Evolutionary conservation across 2,329 filamentous ascomycete genomes (phyloP).

Genomic region (Nemania sp.): DNA sequence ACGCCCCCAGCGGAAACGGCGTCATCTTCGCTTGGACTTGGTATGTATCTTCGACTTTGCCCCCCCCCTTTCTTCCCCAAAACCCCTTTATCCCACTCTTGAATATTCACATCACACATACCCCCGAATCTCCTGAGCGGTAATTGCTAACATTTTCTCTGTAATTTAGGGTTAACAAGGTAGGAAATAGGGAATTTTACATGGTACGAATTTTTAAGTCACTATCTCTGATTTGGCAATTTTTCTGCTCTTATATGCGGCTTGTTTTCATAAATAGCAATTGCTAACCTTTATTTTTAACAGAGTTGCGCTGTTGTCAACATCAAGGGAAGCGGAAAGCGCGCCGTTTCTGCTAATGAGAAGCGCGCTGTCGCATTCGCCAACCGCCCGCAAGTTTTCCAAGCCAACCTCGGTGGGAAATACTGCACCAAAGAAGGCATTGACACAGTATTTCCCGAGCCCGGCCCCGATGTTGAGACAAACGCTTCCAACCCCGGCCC

Average conservation of each 20-base stretch:
- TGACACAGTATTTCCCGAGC: slow-evolving; percentile 67
- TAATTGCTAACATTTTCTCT: too few species aligned
- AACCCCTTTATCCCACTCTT: too few species aligned
- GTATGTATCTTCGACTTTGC: too few species aligned
- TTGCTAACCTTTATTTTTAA: too few species aligned
- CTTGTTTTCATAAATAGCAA: too few species aligned
- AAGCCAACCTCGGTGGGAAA: slow-evolving; percentile 66
- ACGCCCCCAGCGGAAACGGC: slow-evolving; percentile 58
- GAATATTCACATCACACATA: too few species aligned
- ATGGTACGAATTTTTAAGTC: too few species aligned
- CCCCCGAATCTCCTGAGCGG: too few species aligned
- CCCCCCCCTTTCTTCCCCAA: too few species aligned
- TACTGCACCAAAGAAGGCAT: slow-evolving; percentile 62
- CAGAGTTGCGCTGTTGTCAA: slow-evolving; percentile 74
- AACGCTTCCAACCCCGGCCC: slow-evolving; percentile 42
- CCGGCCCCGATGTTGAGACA: slow-evolving; percentile 58
- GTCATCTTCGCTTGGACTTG: slow-evolving; percentile 76
- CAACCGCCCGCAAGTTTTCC: slow-evolving; percentile 67
- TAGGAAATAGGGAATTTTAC: slow-evolving; percentile 83
- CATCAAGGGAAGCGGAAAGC: slow-evolving; percentile 49
- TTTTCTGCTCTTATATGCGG: too few species aligned
- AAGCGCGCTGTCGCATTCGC: slow-evolving; percentile 51
- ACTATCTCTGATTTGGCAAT: too few species aligned
- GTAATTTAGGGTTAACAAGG: slow-evolving; percentile 75
- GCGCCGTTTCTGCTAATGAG: slow-evolving; percentile 23